phyloP scores from a whole-genome alignment of 805 yeast genomes.

The Nakazawaea wickerhamii region DNA sequence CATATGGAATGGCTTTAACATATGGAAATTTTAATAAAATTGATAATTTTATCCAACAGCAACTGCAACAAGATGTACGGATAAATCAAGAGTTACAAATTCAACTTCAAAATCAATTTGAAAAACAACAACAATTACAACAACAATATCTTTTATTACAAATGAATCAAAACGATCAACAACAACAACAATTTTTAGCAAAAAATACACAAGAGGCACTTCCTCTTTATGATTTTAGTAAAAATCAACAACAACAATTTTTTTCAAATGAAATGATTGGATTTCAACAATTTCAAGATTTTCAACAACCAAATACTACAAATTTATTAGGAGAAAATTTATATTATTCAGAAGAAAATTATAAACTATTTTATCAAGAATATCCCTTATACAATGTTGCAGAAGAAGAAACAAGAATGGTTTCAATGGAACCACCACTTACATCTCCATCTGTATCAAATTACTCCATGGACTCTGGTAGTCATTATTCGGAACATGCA shows the following conservation, averaged over 20 bases:
- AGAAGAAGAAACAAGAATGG: background rate
- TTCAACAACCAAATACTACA: background rate
- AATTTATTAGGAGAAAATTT: background rate
- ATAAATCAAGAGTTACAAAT: background rate
- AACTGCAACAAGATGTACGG: background rate
- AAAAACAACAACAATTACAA: slow-evolving; percentile 2
- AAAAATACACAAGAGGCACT: background rate
- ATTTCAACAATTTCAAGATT: background rate
- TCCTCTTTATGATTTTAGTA: background rate
- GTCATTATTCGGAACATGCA: background rate
- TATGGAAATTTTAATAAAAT: background rate
- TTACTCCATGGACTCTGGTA: background rate
- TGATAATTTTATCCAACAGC: background rate
- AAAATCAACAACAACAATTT: background rate
- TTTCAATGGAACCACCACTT: background rate
- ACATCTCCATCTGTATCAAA: background rate
- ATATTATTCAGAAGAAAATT: background rate
- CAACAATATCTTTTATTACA: background rate
- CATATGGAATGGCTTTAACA: too few species aligned
- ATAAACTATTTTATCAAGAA: background rate
- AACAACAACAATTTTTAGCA: slow-evolving; percentile 10
- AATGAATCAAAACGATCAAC: background rate
- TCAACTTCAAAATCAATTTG: slow-evolving; percentile 1
- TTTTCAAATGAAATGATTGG: background rate
- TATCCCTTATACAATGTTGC: background rate